These are phyloP conservation scores for Rosa chinensis DNA, from an alignment of 306 rosid genomes.

Conservation along the genomic window DNA sequence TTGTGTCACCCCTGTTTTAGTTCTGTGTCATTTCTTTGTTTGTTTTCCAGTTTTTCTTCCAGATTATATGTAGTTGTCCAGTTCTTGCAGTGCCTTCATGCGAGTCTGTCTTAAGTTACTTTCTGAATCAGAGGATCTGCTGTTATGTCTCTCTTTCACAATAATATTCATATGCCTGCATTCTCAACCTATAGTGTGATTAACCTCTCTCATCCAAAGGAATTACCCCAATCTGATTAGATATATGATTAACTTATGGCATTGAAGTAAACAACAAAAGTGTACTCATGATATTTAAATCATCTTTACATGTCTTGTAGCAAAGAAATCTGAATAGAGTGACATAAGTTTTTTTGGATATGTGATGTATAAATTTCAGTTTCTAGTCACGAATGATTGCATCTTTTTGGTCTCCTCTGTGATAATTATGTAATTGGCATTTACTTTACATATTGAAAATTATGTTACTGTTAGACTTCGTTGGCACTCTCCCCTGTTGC, in stretches of 20 bases:
- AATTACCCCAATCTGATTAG: neutral
- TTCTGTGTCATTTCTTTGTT: neutral
- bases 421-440: slow-evolving; percentile 1
- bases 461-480: neutral
- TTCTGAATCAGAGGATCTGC: neutral
- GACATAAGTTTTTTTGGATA: too few relatives aligned
- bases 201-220: neutral
- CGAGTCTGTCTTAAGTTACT: too few relatives aligned
- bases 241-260: neutral
- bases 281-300: neutral
- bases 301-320: neutral
- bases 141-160: neutral
- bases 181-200: neutral
- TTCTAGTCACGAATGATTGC: neutral
- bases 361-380: neutral
- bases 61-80: neutral
- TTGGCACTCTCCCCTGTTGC: neutral
- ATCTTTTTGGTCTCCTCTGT: neutral
- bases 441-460: neutral
- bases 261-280: neutral
- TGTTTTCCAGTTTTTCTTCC: neutral
- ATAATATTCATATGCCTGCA: neutral
- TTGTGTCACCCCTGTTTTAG: neutral
- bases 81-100: neutral
- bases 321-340: neutral